phyloP scores from a whole-genome alignment of 352 stramenopile species.

The Phytophthora megakarya region DNA sequence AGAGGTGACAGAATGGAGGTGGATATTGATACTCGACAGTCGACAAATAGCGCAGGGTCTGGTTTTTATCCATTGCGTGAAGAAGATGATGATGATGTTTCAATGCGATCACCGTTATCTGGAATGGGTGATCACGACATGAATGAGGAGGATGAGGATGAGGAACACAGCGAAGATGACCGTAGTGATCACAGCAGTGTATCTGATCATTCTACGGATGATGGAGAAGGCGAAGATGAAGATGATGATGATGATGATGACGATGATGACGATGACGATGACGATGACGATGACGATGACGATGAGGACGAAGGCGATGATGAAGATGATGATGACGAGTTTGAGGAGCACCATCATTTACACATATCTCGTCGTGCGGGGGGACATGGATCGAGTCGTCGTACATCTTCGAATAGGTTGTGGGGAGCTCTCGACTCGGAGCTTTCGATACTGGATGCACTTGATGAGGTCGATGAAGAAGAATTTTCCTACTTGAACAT shows the following conservation, averaged over 20 bases:
- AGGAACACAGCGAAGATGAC: constrained; percentile 54
- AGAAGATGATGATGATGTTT: constrained; percentile 60
- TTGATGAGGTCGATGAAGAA: constrained; percentile 85
- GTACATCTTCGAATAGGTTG: constrained; percentile 46
- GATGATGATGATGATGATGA: constrained; percentile 73
- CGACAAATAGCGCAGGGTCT: constrained; percentile 5
- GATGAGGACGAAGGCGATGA: constrained; percentile 66
- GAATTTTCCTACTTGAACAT: constrained; percentile 85
- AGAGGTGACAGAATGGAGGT: constrained; percentile 28
- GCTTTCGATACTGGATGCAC: constrained; percentile 67
- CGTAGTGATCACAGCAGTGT: constrained; percentile 66
- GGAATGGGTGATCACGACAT: constrained; percentile 62
- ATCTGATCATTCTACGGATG: constrained; percentile 58
- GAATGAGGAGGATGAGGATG: constrained; percentile 50
- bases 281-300: constrained; percentile 62
- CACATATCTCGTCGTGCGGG: constrained; percentile 50
- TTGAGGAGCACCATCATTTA: constrained; percentile 64
- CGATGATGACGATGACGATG: constrained; percentile 69
- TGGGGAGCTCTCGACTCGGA: constrained; percentile 80
- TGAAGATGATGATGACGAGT: constrained; percentile 60
- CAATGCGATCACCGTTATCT: constrained; percentile 66
- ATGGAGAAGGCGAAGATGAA: constrained; percentile 49
- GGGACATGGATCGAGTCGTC: constrained; percentile 37
- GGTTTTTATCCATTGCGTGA: constrained; percentile 32
- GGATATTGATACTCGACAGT: constrained; percentile 10